Evolutionary conservation across 768 basidiomycete genomes (phyloP).

Genomic region (Auriscalpium orientale): DNA sequence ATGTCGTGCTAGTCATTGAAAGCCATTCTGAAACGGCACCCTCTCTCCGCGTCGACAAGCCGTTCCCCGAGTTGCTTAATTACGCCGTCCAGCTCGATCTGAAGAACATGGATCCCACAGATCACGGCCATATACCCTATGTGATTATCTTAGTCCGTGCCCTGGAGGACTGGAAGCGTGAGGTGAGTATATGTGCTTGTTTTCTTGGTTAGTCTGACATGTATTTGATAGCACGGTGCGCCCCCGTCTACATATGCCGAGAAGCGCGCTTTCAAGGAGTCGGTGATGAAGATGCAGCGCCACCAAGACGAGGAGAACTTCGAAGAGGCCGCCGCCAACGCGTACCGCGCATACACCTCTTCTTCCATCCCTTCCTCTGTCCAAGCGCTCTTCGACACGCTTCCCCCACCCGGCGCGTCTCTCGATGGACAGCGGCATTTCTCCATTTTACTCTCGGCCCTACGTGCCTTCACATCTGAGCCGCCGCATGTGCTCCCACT

Average conservation of each 20-base stretch:
- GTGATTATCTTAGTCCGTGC: constrained; percentile 81
- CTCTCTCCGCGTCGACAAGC: constrained; percentile 79
- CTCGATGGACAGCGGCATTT: constrained; percentile 1
- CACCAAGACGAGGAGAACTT: constrained; percentile 95
- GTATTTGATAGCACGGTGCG: constrained; percentile 52
- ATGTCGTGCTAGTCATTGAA: constrained; percentile 60
- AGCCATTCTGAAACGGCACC: constrained; percentile 72
- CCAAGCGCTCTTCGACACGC: constrained; percentile 2
- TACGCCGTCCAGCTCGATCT: constrained; percentile 70
- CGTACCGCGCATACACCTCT: constrained; percentile 70
- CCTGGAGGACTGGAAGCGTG: constrained; percentile 74
- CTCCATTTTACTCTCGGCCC: constrained; percentile 48
- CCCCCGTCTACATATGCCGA: constrained; percentile 52
- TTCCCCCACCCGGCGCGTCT: neutral
- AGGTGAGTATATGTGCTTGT: constrained; percentile 36
- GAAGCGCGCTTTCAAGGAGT: constrained; percentile 70
- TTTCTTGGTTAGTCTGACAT: neutral
- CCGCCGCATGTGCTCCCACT: constrained; percentile 65
- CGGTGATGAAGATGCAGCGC: constrained; percentile 51
- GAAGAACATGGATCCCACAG: constrained; percentile 74
- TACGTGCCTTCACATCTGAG: constrained; percentile 54
- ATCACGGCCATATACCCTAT: constrained; percentile 87
- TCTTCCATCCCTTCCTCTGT: constrained; percentile 31
- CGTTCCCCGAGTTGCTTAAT: constrained; percentile 76
- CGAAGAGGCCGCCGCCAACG: constrained; percentile 88